Percentiles rank a stretch among this genome's conserved stretches.
Evolutionary conservation across 805 yeast genomes (phyloP).

Genomic region (Suhomyces prunicola): DNA sequence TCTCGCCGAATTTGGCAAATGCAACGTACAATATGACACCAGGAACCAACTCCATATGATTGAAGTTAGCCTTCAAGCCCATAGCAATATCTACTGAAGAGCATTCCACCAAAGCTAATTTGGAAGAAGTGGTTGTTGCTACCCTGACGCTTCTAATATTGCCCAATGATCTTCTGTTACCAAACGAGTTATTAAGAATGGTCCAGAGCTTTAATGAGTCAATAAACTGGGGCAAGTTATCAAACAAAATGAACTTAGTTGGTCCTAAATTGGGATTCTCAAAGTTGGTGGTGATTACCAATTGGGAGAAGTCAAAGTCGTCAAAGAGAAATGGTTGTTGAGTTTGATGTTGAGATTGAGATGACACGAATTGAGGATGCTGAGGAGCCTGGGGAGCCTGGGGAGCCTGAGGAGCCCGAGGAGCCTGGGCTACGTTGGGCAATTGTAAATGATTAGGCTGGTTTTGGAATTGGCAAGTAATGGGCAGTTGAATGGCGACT

Average conservation of each 20-base stretch:
- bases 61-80: conserved; percentile 71
- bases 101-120: conserved; percentile 61
- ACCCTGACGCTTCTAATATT: conserved; percentile 57
- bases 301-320: conserved; percentile 55
- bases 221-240: conserved; percentile 75
- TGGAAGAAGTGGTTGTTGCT: conserved; percentile 16
- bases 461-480: conserved; percentile 12
- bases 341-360: not conserved
- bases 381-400: conserved; percentile 1
- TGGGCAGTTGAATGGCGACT: conserved; percentile 7
- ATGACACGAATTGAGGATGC: conserved; percentile 1
- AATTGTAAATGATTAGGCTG: conserved; percentile 6
- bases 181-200: conserved; percentile 39
- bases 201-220: conserved; percentile 42
- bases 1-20: conserved; percentile 68
- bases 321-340: conserved; percentile 31
- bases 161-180: conserved; percentile 58
- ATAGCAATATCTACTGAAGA: conserved; percentile 70
- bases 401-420: not conserved
- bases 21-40: conserved; percentile 76
- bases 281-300: conserved; percentile 66
- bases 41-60: conserved; percentile 78
- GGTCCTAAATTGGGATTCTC: conserved; percentile 72
- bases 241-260: conserved; percentile 71
- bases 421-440: conserved; percentile 1